Evolutionary conservation across 345 rosid species (phyloP).

Genomic region (Corchorus olitorius): DNA sequence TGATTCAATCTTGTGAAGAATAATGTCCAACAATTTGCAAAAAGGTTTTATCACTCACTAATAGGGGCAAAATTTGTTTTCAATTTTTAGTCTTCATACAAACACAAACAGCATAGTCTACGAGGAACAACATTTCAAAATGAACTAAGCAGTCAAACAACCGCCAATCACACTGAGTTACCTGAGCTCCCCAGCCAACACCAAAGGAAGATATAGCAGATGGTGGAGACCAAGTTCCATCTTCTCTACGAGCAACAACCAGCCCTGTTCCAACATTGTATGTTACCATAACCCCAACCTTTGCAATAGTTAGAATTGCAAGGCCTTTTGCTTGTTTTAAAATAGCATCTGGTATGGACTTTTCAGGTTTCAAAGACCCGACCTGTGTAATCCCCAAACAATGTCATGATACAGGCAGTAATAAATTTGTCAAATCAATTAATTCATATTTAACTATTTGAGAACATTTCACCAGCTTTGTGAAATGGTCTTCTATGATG

Average conservation of each 20-base stretch:
- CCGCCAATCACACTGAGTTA: slow-evolving; percentile 37
- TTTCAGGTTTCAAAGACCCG: slow-evolving; percentile 74
- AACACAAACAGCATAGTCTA: background rate
- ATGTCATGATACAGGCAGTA: background rate
- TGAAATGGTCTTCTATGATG: background rate
- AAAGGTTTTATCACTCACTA: slow-evolving; percentile 30
- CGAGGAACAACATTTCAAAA: background rate
- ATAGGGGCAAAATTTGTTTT: no score
- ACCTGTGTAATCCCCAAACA: slow-evolving; percentile 44
- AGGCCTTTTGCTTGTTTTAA: slow-evolving; percentile 84
- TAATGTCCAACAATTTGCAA: slow-evolving; percentile 32
- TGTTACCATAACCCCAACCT: slow-evolving; percentile 88
- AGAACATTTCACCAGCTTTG: background rate
- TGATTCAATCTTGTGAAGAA: background rate
- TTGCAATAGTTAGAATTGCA: slow-evolving; percentile 80
- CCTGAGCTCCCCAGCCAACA: slow-evolving; percentile 99
- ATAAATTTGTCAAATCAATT: background rate
- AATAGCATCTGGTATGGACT: slow-evolving; percentile 78
- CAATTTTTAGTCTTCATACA: background rate
- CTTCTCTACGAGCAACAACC: slow-evolving; percentile 81
- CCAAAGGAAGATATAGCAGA: slow-evolving; percentile 90
- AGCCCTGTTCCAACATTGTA: slow-evolving; percentile 92
- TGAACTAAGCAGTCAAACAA: slow-evolving; percentile 45
- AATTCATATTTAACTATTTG: slow-evolving; percentile 12
- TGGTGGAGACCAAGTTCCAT: slow-evolving; percentile 97